Conservation (phyloP, 345 rosid species). For the Syzygium aromaticum region DNA sequence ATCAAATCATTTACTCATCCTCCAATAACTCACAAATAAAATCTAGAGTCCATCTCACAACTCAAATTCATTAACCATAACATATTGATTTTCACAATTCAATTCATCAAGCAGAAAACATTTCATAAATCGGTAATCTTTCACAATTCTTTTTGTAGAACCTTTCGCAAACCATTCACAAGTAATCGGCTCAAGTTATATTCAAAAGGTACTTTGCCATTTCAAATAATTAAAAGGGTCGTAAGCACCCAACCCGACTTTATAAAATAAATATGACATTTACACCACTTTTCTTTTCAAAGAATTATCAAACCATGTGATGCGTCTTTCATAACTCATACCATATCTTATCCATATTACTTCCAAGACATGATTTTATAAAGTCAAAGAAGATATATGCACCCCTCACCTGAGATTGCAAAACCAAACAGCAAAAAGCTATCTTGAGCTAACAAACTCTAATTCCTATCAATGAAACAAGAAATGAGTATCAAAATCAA, state of each 20-base stretch:
- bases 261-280: neutral
- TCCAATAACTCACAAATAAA: neutral
- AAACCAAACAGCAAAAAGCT: neutral
- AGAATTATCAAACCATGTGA: neutral
- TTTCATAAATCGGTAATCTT: neutral
- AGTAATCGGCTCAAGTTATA: neutral
- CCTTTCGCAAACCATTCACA: neutral
- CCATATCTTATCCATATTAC: neutral
- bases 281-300: neutral
- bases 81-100: neutral
- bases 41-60: neutral
- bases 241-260: neutral
- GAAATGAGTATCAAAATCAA: neutral
- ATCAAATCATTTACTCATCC: neutral
- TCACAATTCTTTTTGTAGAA: neutral
- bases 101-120: neutral
- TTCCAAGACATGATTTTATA: neutral
- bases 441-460: neutral
- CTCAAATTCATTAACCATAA: neutral
- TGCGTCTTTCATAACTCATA: neutral
- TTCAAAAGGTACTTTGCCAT: neutral
- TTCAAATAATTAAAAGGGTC: neutral
- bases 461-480: neutral
- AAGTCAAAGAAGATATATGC: neutral
- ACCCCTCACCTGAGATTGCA: neutral